Percentiles rank a stretch among this genome's conserved stretches.
phyloP scores from a whole-genome alignment of 495 filamentous ascomycete species.

The Trypethelium eluteriae region DNA sequence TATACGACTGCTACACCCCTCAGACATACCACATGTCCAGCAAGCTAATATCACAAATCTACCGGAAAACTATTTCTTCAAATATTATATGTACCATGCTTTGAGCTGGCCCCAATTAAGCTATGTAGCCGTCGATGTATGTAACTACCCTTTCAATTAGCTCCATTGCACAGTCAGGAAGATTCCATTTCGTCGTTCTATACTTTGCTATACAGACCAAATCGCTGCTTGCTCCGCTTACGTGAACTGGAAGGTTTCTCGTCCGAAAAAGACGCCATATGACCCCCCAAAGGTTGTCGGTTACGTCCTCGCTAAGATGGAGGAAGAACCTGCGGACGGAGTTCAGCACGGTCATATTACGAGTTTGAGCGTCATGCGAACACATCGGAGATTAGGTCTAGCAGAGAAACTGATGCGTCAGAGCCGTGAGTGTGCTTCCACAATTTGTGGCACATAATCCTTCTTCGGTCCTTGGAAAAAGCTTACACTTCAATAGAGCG shows the following conservation, averaged over 20 bases:
- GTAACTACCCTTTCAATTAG: slow-evolving; percentile 17
- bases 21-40: slow-evolving; percentile 90
- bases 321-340: slow-evolving; percentile 89
- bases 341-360: slow-evolving; percentile 96
- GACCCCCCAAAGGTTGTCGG: slow-evolving; percentile 97
- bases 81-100: slow-evolving; percentile 99
- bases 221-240: slow-evolving; percentile 5
- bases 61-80: slow-evolving; percentile 98
- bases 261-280: slow-evolving; percentile 67
- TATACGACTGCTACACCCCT: slow-evolving; percentile 63
- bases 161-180: background rate
- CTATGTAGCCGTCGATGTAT: slow-evolving; percentile 83
- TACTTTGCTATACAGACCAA: background rate
- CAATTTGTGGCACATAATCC: slow-evolving; percentile 14
- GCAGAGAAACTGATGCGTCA: slow-evolving; percentile 97
- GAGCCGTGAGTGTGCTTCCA: slow-evolving; percentile 59
- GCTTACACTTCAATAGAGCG: slow-evolving; percentile 50
- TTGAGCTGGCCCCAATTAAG: slow-evolving; percentile 95
- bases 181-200: no score
- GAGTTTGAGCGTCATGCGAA: slow-evolving; percentile 89
- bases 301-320: slow-evolving; percentile 99
- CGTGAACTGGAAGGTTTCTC: slow-evolving; percentile 42
- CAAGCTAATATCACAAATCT: slow-evolving; percentile 98
- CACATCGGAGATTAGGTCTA: slow-evolving; percentile 80
- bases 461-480: slow-evolving; percentile 5